phyloP scores from a whole-genome alignment of 805 yeast species.

The Barnettozyma sucrosica region DNA sequence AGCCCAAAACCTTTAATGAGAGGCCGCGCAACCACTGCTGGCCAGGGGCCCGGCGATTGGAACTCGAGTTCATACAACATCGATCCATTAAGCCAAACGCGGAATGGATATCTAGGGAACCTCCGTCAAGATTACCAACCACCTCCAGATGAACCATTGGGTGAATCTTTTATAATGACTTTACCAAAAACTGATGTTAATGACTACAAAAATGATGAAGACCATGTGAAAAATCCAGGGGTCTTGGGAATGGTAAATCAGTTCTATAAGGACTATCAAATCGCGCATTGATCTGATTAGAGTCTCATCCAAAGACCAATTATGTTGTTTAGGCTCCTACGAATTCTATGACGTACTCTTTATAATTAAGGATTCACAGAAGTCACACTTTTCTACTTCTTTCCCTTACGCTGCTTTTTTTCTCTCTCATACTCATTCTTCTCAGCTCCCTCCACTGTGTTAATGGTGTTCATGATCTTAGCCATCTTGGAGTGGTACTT shows the following conservation, averaged over 20 bases:
- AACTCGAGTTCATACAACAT: slow-evolving; percentile 5
- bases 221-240: slow-evolving; percentile 36
- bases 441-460: slow-evolving; percentile 92
- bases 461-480: slow-evolving; percentile 75
- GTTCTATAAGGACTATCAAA: slow-evolving; percentile 49
- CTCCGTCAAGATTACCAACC: neutral
- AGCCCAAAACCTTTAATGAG: slow-evolving; percentile 7
- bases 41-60: slow-evolving; percentile 13
- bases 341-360: neutral
- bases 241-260: slow-evolving; percentile 80
- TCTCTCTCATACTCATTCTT: slow-evolving; percentile 90
- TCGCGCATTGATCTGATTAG: slow-evolving; percentile 8
- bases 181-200: slow-evolving; percentile 32
- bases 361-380: neutral
- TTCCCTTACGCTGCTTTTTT: slow-evolving; percentile 55
- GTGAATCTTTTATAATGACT: slow-evolving; percentile 38
- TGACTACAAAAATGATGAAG: slow-evolving; percentile 27
- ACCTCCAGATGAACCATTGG: slow-evolving; percentile 23
- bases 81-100: slow-evolving; percentile 2
- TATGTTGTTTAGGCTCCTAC: too few relatives aligned
- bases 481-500: slow-evolving; percentile 91
- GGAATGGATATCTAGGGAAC: neutral
- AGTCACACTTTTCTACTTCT: slow-evolving; percentile 22
- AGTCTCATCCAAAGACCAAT: neutral
- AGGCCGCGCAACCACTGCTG: slow-evolving; percentile 8